These are phyloP conservation scores for Debaryomyces robertsiae DNA, from an alignment of 1,139 yeast species.

Conservation along the genomic window DNA sequence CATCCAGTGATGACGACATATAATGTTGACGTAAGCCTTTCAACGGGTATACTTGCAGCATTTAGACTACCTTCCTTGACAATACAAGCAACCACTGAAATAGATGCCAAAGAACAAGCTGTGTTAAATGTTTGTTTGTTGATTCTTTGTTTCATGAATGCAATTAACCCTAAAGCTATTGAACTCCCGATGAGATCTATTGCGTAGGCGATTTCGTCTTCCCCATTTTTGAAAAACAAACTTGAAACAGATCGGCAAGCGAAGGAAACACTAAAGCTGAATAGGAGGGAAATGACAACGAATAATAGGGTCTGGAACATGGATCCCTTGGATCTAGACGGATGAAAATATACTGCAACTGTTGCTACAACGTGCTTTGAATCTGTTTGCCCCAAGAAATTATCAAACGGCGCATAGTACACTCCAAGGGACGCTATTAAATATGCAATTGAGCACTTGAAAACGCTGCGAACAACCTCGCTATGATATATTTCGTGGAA, in stretches of 20 bases:
- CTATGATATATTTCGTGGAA: constrained; percentile 15
- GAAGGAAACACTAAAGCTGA: constrained; percentile 58
- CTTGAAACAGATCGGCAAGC: constrained; percentile 58
- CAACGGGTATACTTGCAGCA: constrained; percentile 60
- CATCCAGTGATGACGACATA: constrained; percentile 67
- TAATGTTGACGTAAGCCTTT: constrained; percentile 57
- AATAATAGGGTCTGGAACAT: constrained; percentile 75
- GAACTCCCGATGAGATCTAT: constrained; percentile 60
- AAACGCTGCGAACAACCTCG: constrained; percentile 34
- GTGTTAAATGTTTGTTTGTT: constrained; percentile 74
- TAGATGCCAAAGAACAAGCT: constrained; percentile 78
- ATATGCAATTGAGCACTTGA: constrained; percentile 75
- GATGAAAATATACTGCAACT: constrained; percentile 82
- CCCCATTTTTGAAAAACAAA: constrained; percentile 45
- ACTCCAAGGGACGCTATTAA: constrained; percentile 74
- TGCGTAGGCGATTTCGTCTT: constrained; percentile 53
- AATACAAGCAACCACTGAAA: constrained; percentile 68
- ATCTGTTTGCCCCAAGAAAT: constrained; percentile 64
- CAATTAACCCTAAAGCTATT: constrained; percentile 62
- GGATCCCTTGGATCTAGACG: constrained; percentile 76
- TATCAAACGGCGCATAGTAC: constrained; percentile 60
- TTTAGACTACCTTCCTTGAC: constrained; percentile 78
- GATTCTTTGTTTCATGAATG: constrained; percentile 69
- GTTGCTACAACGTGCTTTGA: constrained; percentile 84
- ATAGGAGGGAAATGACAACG: constrained; percentile 57